Percentiles rank a stretch among this genome's conserved stretches.
phyloP scores from a whole-genome alignment of 1,284 basidiomycete genomes.

The Ceratobasidium sp. region DNA sequence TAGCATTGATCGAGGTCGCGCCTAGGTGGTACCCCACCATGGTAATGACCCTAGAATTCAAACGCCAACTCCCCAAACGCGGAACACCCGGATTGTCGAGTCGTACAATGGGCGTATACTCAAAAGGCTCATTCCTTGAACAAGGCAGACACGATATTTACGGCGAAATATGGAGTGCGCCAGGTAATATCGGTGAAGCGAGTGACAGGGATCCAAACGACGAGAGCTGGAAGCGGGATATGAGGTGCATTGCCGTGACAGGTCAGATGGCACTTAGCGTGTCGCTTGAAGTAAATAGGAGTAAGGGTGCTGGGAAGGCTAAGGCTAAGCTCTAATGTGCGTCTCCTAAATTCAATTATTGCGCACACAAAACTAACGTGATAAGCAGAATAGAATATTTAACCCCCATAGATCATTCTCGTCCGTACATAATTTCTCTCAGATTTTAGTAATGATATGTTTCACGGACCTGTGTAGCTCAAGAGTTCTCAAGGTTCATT shows the following conservation, averaged over 20 bases:
- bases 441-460: too few relatives aligned
- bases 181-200: conserved; percentile 1
- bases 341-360: too few relatives aligned
- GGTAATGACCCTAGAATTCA: conserved; percentile 58
- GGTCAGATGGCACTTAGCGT: conserved; percentile 20
- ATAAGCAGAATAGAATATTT: too few relatives aligned
- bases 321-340: not conserved
- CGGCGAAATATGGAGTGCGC: conserved; percentile 33
- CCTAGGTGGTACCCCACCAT: conserved; percentile 73
- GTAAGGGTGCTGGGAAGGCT: conserved; percentile 1
- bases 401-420: too few relatives aligned
- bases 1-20: not conserved
- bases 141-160: conserved; percentile 30
- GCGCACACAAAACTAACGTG: too few relatives aligned
- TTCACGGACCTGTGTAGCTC: too few relatives aligned
- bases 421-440: too few relatives aligned
- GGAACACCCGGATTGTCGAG: conserved; percentile 1
- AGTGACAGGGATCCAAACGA: not conserved
- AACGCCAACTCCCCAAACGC: conserved; percentile 16
- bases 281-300: not conserved
- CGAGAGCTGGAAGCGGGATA: conserved; percentile 24
- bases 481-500: too few relatives aligned
- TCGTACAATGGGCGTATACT: conserved; percentile 14
- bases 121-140: conserved; percentile 14
- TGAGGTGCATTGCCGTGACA: conserved; percentile 27